Evolutionary conservation across 2,329 filamentous ascomycete species (phyloP), one percentile per base, ranked within the genome.

Genomic region (Lecanicillium sp.): DNA sequence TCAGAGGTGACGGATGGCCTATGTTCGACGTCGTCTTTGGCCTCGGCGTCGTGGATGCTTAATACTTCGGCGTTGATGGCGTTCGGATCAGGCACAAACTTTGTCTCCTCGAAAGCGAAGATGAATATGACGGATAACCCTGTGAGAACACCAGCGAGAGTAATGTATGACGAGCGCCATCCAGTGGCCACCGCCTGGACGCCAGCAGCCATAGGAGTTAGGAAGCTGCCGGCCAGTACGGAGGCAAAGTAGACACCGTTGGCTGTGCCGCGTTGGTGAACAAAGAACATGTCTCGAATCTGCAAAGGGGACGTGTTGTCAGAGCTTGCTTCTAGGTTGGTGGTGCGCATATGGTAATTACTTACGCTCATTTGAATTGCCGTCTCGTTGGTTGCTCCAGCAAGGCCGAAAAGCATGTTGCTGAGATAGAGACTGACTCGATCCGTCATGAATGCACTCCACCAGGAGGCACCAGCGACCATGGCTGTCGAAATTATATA

Each of bases 301-400:
- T 56, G 14, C n/a, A n/a, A n/a, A 9, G 17, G 4, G 2, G 8
- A 12, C 15, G 14, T 12, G 1, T 2, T 25, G 22, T 25, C 22
- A 25, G 22, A 7, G 22, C 11, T 25, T 25, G 22, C 7, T 25
- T 25, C n/a, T n/a, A 11, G 22, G 22, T 6, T 11, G 11, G 22
- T 25, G 22, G 11, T 11, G 22, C 7, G 11, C 6, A 11, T 11
- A 11, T 25, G 7, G 11, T 25, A 25, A 25, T 11, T 7, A 29
- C 47, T 43, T 6, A 56, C 55, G 1, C 58, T 65, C 45, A 66
- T 64, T 32, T 64, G 58, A 0, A 54, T 54, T 12, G 59, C 54
- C 2, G 58, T 56, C 32, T 65, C 61, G n/a, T 64, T 64, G 1
- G 58, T 56, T 3, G 62, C 57, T 4, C 59, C 60, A 2, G 59